phyloP scores from a whole-genome alignment of 768 basidiomycete genomes.

The Boletus subparvulus region DNA sequence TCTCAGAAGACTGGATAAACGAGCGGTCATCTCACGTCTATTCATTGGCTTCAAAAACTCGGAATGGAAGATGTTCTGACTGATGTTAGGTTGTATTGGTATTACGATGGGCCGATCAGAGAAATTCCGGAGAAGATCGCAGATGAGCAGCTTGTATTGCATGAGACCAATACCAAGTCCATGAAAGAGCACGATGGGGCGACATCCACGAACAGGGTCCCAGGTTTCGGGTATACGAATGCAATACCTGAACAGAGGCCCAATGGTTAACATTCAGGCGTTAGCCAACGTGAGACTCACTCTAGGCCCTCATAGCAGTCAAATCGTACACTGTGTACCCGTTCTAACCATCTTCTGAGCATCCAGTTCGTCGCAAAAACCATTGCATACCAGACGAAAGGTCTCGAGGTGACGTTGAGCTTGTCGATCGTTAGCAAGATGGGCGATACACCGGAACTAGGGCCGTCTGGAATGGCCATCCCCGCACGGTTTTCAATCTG shows the following conservation, averaged over 20 bases:
- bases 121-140: conserved; percentile 53
- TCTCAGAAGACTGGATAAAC: conserved; percentile 55
- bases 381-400: conserved; percentile 60
- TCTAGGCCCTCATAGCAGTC: conserved; percentile 65
- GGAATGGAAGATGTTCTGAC: conserved; percentile 80
- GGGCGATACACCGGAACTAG: conserved; percentile 49
- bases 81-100: conserved; percentile 80
- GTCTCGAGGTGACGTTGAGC: conserved; percentile 66
- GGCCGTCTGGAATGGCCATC: conserved; percentile 57
- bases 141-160: conserved; percentile 65
- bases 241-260: conserved; percentile 54
- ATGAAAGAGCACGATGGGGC: conserved; percentile 82
- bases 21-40: conserved; percentile 56
- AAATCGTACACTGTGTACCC: conserved; percentile 42
- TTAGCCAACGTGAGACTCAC: conserved; percentile 39
- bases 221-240: conserved; percentile 68
- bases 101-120: conserved; percentile 74
- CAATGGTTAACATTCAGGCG: background rate
- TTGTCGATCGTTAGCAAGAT: conserved; percentile 78
- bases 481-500: conserved; percentile 75
- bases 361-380: conserved; percentile 49
- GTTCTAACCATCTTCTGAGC: conserved; percentile 45
- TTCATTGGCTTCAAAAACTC: conserved; percentile 68
- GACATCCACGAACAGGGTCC: conserved; percentile 53
- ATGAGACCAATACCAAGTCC: conserved; percentile 84